Percentiles rank a stretch among this genome's conserved stretches.
Conservation (phyloP, 306 rosid species). For the Trifolium subterraneum region DNA sequence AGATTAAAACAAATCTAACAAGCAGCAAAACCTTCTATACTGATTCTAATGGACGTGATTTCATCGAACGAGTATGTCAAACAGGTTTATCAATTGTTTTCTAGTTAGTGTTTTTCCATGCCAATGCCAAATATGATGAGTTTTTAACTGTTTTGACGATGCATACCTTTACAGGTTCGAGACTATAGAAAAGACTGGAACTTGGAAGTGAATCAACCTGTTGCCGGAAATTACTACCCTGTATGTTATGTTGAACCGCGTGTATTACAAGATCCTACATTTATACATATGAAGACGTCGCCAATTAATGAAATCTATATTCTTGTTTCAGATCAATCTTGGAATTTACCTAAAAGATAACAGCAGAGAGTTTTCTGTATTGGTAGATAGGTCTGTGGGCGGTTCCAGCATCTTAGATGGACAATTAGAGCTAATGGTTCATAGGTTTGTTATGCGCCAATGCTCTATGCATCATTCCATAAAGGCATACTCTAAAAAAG, state of each 20-base stretch:
- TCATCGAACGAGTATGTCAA: slow-evolving; percentile 77
- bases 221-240: slow-evolving; percentile 94
- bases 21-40: slow-evolving; percentile 83
- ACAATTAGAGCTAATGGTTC: slow-evolving; percentile 82
- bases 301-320: slow-evolving; percentile 29
- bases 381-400: slow-evolving; percentile 84
- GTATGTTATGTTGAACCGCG: slow-evolving; percentile 51
- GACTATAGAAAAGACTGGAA: slow-evolving; percentile 81
- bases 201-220: slow-evolving; percentile 81
- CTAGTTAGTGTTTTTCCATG: neutral
- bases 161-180: slow-evolving; percentile 62
- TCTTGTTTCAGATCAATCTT: slow-evolving; percentile 68
- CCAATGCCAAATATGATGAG: slow-evolving; percentile 6
- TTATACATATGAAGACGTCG: slow-evolving; percentile 4
- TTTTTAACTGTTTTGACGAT: neutral
- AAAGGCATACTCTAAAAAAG: neutral
- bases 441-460: slow-evolving; percentile 58
- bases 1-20: slow-evolving; percentile 61
- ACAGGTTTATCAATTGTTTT: slow-evolving; percentile 4
- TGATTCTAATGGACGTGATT: slow-evolving; percentile 96
- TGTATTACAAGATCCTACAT: slow-evolving; percentile 8
- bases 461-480: slow-evolving; percentile 3
- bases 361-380: slow-evolving; percentile 65
- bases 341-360: slow-evolving; percentile 70
- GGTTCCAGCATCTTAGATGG: slow-evolving; percentile 87